Evolutionary conservation across 768 basidiomycete species (phyloP), one percentile per base, ranked within the genome.

Genomic region (Mycena galericulata): DNA sequence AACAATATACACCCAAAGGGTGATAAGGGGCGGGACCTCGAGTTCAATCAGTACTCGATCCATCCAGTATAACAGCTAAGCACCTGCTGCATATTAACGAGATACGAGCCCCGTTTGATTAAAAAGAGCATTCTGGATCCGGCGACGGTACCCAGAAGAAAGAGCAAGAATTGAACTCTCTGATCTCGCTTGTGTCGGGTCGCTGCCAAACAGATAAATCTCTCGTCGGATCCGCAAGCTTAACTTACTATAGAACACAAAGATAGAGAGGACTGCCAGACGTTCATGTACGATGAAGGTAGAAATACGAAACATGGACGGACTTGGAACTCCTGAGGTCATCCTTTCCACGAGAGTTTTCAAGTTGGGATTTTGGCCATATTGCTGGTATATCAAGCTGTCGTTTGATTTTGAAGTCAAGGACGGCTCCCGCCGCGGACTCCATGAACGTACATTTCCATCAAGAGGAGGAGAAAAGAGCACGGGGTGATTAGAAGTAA

Each of bases 381-480:
- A 96, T 77, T 96, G 94, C 55, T 87, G 88, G 74, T 92, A 92
- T 49, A 94, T 87, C 47, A 95, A 81, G 64, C 94, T 96, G 67
- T 15, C 32, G 41, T 38, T 29, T n/a, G 9, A 24, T 45, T 36
- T 6, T 53, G 36, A n/a, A 34, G 29, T 65, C 57, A 60, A 65
- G 30, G 24, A 47, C 17, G 20, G 6, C 34, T n/a, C 26, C 11
- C 14, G 41, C 47, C 32, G 32, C 18, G 38, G 34, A 6, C 9
- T 12, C 64, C 22, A n/a, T n/a, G n/a, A n/a, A 81, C 92, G 73
- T 75, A 96, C 94, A 95, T 92, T 75, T 94, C 90, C 92, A 96
- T 94, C 82, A 94, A 80, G 18, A 95, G 74, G 41, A 95, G 82
- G 55, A 95, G 80, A 75, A 90, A 95, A 3, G 88, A 88, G 73